phyloP scores from a whole-genome alignment of 371 early-diverging fungal genomes.

The Quaeritorhiza haematococci region DNA sequence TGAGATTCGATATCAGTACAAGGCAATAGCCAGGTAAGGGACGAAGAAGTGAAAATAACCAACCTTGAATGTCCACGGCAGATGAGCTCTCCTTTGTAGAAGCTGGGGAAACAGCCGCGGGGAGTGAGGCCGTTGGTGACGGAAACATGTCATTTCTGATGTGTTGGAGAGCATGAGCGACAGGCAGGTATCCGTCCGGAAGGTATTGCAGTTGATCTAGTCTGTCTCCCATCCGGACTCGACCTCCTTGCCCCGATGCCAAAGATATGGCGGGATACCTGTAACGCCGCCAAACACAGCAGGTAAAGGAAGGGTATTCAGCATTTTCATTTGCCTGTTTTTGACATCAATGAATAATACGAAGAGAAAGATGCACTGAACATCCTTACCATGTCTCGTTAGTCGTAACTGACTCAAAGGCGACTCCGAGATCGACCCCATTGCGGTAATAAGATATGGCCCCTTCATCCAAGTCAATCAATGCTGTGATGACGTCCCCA shows the following conservation, averaged over 20 bases:
- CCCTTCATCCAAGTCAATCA: constrained; percentile 55
- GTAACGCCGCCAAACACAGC: neutral
- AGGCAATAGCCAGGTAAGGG: neutral
- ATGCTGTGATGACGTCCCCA: constrained; percentile 56
- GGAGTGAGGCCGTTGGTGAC: neutral
- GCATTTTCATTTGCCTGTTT: neutral
- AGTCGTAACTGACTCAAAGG: constrained; percentile 48
- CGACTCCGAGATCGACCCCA: constrained; percentile 61
- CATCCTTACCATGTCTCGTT: constrained; percentile 43
- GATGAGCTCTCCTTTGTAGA: constrained; percentile 6
- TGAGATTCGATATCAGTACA: too few relatives aligned
- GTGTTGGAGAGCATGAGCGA: neutral
- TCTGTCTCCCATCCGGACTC: constrained; percentile 26
- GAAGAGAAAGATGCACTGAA: neutral
- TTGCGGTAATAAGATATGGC: constrained; percentile 57
- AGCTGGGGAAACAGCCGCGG: too few relatives aligned
- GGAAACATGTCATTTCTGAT: neutral
- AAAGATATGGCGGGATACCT: constrained; percentile 37
- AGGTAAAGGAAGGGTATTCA: neutral
- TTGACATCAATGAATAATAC: neutral
- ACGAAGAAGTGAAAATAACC: constrained; percentile 3
- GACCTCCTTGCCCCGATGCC: constrained; percentile 35
- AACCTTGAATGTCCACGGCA: neutral
- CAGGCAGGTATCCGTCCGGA: neutral
- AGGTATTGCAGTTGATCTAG: constrained; percentile 23